phyloP scores from a whole-genome alignment of 768 basidiomycete genomes.

The Hypholoma fasciculare region DNA sequence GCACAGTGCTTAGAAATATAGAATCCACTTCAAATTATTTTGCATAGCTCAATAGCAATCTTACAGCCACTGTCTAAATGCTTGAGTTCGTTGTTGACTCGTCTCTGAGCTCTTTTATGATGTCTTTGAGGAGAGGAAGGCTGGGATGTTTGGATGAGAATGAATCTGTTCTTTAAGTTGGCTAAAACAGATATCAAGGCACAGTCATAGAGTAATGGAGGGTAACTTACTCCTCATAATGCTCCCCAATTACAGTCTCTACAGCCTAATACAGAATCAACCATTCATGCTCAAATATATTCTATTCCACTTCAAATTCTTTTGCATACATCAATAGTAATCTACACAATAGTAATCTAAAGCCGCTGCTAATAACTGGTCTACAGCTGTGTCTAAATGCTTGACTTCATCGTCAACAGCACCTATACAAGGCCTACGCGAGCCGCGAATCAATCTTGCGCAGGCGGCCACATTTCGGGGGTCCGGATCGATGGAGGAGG shows the following conservation, averaged over 20 bases:
- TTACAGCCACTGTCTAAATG: constrained; percentile 91
- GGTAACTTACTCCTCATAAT: constrained; percentile 91
- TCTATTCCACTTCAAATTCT: no score
- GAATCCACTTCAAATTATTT: constrained; percentile 53
- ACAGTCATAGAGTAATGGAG: not conserved
- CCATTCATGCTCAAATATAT: no score
- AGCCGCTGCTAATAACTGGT: no score
- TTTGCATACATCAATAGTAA: no score
- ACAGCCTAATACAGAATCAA: constrained; percentile 71
- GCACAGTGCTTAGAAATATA: not conserved
- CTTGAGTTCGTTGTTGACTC: constrained; percentile 95
- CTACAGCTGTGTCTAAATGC: no score
- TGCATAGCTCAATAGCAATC: constrained; percentile 87
- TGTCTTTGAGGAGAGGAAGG: constrained; percentile 64
- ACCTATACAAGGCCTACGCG: no score
- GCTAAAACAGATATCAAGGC: constrained; percentile 98
- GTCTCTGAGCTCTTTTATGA: constrained; percentile 85
- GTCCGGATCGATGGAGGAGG: no score
- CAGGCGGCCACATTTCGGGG: no score
- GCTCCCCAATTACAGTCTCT: constrained; percentile 96
- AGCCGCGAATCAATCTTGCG: no score
- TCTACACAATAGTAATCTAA: no score
- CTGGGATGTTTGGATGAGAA: constrained; percentile 12
- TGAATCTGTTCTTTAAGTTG: constrained; percentile 97
- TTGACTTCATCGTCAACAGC: no score